Evolutionary conservation across 179 eudicot genomes (phyloP).

Genomic region (Actinidia arguta): DNA sequence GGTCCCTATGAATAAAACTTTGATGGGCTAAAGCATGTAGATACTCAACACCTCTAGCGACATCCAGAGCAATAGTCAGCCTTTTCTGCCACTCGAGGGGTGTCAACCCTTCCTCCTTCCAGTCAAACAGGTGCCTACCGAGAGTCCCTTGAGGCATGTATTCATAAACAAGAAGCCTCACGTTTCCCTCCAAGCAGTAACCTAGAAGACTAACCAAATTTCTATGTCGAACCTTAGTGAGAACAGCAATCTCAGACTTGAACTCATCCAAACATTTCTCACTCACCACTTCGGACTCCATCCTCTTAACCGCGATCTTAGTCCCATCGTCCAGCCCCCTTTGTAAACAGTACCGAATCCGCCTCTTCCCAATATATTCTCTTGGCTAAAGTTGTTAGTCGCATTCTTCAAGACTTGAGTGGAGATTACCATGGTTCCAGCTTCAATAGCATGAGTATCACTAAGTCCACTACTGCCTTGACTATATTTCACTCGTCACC

Average conservation of each 20-base stretch:
- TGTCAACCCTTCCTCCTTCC: conserved; percentile 56
- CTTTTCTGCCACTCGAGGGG: conserved; percentile 81
- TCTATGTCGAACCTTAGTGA: conserved; percentile 81
- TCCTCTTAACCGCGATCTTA: conserved; percentile 81
- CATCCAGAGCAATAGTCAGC: conserved; percentile 80
- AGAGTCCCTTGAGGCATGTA: conserved; percentile 87
- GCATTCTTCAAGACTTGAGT: conserved; percentile 65
- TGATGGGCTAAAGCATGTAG: conserved; percentile 79
- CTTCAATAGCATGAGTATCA: conserved; percentile 57
- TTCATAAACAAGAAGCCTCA: conserved; percentile 83
- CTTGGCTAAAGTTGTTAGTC: conserved; percentile 67
- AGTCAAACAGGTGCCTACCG: conserved; percentile 57
- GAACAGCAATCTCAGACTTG: conserved; percentile 78
- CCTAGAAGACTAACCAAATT: conserved; percentile 82
- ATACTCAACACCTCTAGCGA: conserved; percentile 91
- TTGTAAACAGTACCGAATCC: conserved; percentile 87
- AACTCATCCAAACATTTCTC: conserved; percentile 74
- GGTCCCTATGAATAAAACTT: conserved; percentile 85
- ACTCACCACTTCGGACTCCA: conserved; percentile 60
- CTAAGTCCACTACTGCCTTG: conserved; percentile 38
- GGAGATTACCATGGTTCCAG: conserved; percentile 60
- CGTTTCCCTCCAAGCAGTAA: conserved; percentile 79
- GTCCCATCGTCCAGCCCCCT: conserved; percentile 79
- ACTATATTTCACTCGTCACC: conserved; percentile 39
- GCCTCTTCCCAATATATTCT: conserved; percentile 70